Evolutionary conservation across 164 flowering plant genomes (phyloP).

Genomic region (Houttuynia cordata): DNA sequence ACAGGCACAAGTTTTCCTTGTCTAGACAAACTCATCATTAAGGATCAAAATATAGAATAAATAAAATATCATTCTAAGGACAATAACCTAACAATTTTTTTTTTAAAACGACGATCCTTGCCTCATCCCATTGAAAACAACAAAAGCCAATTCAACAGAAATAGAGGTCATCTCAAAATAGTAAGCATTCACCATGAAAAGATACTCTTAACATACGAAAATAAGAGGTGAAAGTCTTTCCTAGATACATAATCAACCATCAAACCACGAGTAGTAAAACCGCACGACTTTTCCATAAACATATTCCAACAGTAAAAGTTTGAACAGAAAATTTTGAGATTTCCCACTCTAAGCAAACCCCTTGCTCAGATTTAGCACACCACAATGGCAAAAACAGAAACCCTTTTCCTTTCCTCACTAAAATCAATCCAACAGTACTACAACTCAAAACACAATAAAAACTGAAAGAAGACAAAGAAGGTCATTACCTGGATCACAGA

Average conservation of each 20-base stretch:
- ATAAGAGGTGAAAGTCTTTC: no score
- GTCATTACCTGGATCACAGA: conserved; percentile 78
- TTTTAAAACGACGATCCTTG: no score
- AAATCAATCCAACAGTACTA: not conserved
- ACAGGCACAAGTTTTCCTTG: conserved; percentile 81
- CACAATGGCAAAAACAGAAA: not conserved
- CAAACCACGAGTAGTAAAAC: no score
- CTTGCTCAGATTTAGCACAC: not conserved
- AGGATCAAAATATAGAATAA: not conserved
- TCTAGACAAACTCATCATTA: conserved; percentile 24
- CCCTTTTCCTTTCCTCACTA: not conserved
- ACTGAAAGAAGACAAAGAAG: not conserved
- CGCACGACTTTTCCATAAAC: no score
- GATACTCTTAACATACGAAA: no score
- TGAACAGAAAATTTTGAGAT: no score
- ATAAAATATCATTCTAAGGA: not conserved
- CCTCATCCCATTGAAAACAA: not conserved
- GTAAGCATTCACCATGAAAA: not conserved
- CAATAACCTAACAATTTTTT: not conserved
- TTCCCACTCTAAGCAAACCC: not conserved
- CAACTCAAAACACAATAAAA: not conserved
- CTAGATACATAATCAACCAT: no score
- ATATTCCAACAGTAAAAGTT: no score
- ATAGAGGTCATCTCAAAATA: not conserved
- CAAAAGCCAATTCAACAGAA: not conserved